Base-by-base conservation (phyloP, 371 early-diverging fungal genomes). In the Basidiobolus heterosporus region DNA sequence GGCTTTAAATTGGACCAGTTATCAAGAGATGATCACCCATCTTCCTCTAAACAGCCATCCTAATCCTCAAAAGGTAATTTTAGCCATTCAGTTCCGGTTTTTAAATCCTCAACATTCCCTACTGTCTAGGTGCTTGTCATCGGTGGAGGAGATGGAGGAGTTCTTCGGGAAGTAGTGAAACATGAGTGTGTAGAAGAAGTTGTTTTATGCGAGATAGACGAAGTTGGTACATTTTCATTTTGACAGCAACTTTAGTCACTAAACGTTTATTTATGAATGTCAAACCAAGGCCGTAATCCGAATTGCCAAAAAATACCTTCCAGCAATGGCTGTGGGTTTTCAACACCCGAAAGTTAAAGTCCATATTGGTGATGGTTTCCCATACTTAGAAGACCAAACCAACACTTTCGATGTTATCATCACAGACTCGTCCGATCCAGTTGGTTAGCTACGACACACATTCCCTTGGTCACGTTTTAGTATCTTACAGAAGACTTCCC, bases 131-230 rank as follows among this genome's bases (percentile, higher is more conserved):
- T 95, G 36, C 75, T 96, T 49, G 95, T 96, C 44, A 90, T 96
- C 64, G 97, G 97, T 56, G 96, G 97, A 56, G 97, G 97, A 52
- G 97, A 96, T 60, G 97, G 95, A 61, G 97, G 97, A 58, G 92
- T 96, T 30, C 73, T 96, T 39, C 88, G 97, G 53, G 97, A 96
- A 63, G 75, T 90, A 42, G 86, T 93, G 67, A 93, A 93, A 75
- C 94, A 96, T 68, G 78, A 82, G 20, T 74, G 74, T 50, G 86
- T 94, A 47, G 87, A 89, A 65, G 75, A 78, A 57, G 93, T 88
- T 44, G 79, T 74, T 17, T 72, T 94, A 40, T 93, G 92, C 59
- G 96, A 96, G 49, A 96, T 96, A 57, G 96, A 96, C 65, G 94
- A 91, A 69, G 61, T 30, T 30, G 9, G 30, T 30, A 9, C 30